Base-by-base conservation (phyloP, 2,329 filamentous ascomycete species). In the Aspergillus amoenus region DNA sequence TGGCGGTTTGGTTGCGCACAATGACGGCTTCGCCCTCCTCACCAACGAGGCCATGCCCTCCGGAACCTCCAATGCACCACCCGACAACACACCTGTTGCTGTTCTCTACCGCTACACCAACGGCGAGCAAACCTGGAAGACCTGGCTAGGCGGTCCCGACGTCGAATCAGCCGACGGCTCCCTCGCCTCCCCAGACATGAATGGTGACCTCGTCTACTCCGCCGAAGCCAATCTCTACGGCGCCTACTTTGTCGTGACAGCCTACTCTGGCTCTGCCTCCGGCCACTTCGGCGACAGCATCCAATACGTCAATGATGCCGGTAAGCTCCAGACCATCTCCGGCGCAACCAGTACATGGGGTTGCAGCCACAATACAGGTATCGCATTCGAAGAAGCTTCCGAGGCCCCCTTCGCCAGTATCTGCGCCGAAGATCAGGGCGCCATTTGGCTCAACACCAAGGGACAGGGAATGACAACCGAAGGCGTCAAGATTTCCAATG, bases 291-390 rank as follows among this genome's bases (percentile, higher is more conserved):
- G 84, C 24, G 84, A 87, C 64, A 81, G 75, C 54, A 79, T 84
- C 37, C 72, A 81, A 62, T 83, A 83, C 54, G 76, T 83, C 27
- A 70, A 72, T 37, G 69, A 77, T 12, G 64, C 75, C 17, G 84
- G 84, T 12, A 78, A 74, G 7, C 69, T 86, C 3, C 71, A 81
- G 62, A 74, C 70, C 11, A 84, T 85, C 58, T 48, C 68, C 2
- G 83, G 82, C 1, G 82, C 84, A 3, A 79, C 79, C 43, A 83
- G 79, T 55, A 75, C 77, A 13, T 87, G 83, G 79, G 84, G 84
- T 17, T 87, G 84, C 75, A 84, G 80, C 5, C 84, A 87, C 77
- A 87, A 87, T 73, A 86, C 84, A 1, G 84, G 84, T 55, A 87
- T 87, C 55, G 84, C 83, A 5, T 81, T 87, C 53, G 84, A 86